Evolutionary conservation across 345 rosid genomes (phyloP).

Genomic region (Schrenkiella parvula): DNA sequence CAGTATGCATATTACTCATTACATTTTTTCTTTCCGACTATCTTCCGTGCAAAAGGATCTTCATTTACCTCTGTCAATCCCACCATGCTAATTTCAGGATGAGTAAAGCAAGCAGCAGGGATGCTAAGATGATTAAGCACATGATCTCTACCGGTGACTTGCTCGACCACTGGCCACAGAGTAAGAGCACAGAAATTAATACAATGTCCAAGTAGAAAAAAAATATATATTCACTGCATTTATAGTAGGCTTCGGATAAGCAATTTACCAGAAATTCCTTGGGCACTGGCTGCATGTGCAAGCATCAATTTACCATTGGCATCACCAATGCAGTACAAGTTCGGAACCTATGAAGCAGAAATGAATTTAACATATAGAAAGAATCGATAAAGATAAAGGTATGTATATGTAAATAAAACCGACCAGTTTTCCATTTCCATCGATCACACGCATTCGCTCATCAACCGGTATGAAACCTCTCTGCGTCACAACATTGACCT

Average conservation of each 20-base stretch:
- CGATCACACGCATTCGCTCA: slow-evolving; percentile 83
- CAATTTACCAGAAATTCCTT: slow-evolving; percentile 91
- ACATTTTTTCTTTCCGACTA: not conserved
- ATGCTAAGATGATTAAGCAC: slow-evolving; percentile 91
- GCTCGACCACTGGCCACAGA: slow-evolving; percentile 78
- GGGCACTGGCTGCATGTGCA: slow-evolving; percentile 99
- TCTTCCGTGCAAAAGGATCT: not conserved
- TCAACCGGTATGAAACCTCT: slow-evolving; percentile 93
- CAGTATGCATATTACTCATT: not conserved
- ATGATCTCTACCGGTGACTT: slow-evolving; percentile 85
- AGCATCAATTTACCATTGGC: slow-evolving; percentile 99
- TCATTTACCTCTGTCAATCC: slow-evolving; percentile 86
- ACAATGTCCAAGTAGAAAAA: not conserved
- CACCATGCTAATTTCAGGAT: slow-evolving; percentile 99
- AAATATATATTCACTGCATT: not conserved
- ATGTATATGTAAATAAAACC: slow-evolving; percentile 14
- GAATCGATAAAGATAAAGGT: not conserved
- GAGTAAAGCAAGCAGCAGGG: slow-evolving; percentile 99
- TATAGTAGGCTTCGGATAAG: not conserved
- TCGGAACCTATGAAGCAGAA: slow-evolving; percentile 60
- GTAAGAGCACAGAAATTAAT: slow-evolving; percentile 15
- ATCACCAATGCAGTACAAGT: slow-evolving; percentile 89
- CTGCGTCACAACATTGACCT: slow-evolving; percentile 86
- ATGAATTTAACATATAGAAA: not conserved
- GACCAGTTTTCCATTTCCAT: slow-evolving; percentile 78